Base-by-base conservation (phyloP, 2,329 filamentous ascomycete species). In the Akanthomyces dipterigenus region DNA sequence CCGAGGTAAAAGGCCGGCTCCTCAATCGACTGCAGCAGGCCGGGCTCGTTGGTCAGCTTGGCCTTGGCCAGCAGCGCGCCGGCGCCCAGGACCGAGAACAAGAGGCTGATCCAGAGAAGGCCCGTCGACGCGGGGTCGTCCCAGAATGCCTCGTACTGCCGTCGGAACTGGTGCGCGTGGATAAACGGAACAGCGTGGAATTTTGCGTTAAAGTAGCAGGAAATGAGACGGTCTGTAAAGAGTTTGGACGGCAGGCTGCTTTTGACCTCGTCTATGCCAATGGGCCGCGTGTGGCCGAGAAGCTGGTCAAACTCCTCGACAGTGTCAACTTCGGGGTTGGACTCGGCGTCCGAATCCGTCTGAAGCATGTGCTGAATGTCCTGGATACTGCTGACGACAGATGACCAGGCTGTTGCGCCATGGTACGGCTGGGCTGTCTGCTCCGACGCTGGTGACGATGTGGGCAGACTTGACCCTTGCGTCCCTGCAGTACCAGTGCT, bases 101-200 rank as follows among this genome's bases (percentile, higher is more conserved):
- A 70, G 43, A 80, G 77, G 64, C 79, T 81, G 49, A 81, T 70
- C 80, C 80, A 83, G 28, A 82, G 70, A 14, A 80, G 68, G 63
- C 74, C 76, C 3, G 75, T 70, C 0, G 70, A 69, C 4, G 69
- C 65, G 1, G 78, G 76, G 3, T 73, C 67, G 28, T 66, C 65
- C 80, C 80, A 82, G 64, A 82, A 81, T 5, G 71, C 72, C 45
- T 78, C 75, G 65, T 81, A 82, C 43, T 77, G 74, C 3, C 78
- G 73, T 64, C 78, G 75, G 60, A 83, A 83, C 66, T 81, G 74
- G 34, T 69, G 71, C 2, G 70, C 67, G 62, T 80, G 77, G 26
- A 80, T 66, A 62, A 77, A 73, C 5, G 75, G 70, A 0, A 72
- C 68, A 2, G 73, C 71, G 14, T 73, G 66, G 65, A 75, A 78